Percentiles rank a stretch among this genome's conserved stretches.
phyloP scores from a whole-genome alignment of 2,329 filamentous ascomycete species.

The Talaromyces rugulosus region DNA sequence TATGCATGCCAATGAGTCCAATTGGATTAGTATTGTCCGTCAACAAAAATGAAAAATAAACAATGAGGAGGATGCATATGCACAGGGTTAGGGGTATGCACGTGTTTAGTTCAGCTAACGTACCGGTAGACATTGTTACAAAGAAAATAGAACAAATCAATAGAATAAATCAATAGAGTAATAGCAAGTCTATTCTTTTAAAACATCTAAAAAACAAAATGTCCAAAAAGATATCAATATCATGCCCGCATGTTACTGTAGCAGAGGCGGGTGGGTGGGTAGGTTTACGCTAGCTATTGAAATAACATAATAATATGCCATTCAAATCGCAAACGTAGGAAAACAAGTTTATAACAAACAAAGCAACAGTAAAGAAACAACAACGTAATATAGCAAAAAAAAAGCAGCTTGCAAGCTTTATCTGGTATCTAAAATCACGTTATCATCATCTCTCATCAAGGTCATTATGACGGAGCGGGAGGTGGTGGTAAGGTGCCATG shows the following conservation, averaged over 20 bases:
- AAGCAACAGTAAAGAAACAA: not conserved
- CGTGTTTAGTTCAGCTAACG: not conserved
- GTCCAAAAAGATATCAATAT: conserved; percentile 5
- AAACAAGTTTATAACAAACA: not conserved
- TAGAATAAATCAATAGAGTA: not conserved
- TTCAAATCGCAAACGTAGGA: not conserved
- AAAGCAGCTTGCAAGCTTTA: conserved; percentile 4
- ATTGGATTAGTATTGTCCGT: too few relatives aligned
- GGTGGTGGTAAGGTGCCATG: conserved; percentile 32
- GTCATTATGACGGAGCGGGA: conserved; percentile 27
- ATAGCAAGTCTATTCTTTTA: conserved; percentile 10
- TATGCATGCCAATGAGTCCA: not conserved
- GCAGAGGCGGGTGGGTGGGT: conserved; percentile 9
- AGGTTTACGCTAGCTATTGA: not conserved
- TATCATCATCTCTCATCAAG: conserved; percentile 45
- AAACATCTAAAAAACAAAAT: not conserved
- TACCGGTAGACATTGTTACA: not conserved
- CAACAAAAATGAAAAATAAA: not conserved
- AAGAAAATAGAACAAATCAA: not conserved
- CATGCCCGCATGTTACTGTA: conserved; percentile 13
- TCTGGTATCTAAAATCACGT: conserved; percentile 24
- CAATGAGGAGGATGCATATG: not conserved
- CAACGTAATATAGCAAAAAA: not conserved
- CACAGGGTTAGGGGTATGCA: not conserved
- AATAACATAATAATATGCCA: not conserved